Base-by-base conservation (phyloP, 1,284 basidiomycete genomes). In the Singerocomus inundabilis region DNA sequence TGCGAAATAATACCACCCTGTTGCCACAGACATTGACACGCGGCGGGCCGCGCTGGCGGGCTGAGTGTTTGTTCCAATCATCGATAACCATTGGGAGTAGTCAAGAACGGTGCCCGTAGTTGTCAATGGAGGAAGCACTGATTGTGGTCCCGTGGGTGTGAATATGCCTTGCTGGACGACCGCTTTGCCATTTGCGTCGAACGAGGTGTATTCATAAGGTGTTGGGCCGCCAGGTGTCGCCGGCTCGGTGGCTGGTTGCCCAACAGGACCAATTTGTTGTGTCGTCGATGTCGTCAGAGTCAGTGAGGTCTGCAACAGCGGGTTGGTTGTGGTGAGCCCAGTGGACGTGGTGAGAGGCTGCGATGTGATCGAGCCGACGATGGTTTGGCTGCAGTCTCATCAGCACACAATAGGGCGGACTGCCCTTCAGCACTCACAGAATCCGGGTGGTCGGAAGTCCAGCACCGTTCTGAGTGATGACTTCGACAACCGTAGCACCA, bases 141-240 rank as follows among this genome's bases (percentile, higher is more conserved):
- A 75, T 1, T 66, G 56, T 9, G 77, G 73, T 36, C 73, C 79
- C 5, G 79, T 76, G 4, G 85, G 83, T 0, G 77, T 82, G 61
- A 85, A 88, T 10, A 70, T 71, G 51, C 75, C 84, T 12, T 63
- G 55, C 30, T 79, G 16, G 1, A 66, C 69, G 15, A 69, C 68
- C 3, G 75, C 74, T n/a, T 74, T 68, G 34, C 85, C 85, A 41
- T 63, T 65, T 35, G 81, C 73, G 49, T 84, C 70, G 7, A 83
- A 78, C 0, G 80, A 88, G 12, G 81, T 84, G 58, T 85, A 85
- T 0, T 64, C 65, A 59, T 75, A 88, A 0, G 78, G 76, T 0
- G 79, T 83, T 16, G 75, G 72, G 4, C 74, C 79, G 12, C 73
- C 71, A 18, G 77, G 68, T 1, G 66, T 66, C 16, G 55, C 63